Conservation (phyloP, 164 flowering plant species). For the Dillenia turbinata region DNA sequence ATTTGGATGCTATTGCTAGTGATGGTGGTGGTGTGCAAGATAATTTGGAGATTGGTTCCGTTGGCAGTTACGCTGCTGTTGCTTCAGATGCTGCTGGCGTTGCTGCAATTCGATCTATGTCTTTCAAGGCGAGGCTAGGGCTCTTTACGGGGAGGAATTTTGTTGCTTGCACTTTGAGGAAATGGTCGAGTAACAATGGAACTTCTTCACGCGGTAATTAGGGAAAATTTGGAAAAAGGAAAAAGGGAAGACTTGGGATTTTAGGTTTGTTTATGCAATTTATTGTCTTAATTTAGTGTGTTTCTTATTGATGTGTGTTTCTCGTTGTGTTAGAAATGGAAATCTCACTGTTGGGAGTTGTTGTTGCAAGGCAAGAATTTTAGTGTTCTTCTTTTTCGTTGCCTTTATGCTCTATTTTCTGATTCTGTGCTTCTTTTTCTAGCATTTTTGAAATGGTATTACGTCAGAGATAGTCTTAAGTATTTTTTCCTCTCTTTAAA, state of each 20-base stretch:
- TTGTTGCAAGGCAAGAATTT: not conserved
- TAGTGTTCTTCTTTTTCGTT: not conserved
- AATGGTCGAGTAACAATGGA: conserved; percentile 39
- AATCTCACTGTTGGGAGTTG: conserved; percentile 11
- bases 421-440: conserved; percentile 6
- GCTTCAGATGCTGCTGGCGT: conserved; percentile 18
- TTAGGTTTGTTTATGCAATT: conserved; percentile 11
- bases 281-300: conserved; percentile 12
- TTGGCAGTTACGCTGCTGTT: conserved; percentile 15
- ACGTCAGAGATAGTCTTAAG: no score
- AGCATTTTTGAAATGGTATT: no score
- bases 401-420: not conserved
- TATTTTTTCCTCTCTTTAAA: not conserved
- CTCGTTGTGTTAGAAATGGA: conserved; percentile 13
- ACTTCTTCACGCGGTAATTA: conserved; percentile 14
- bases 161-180: conserved; percentile 57
- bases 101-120: conserved; percentile 24
- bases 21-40: conserved; percentile 48
- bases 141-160: conserved; percentile 49
- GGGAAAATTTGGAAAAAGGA: conserved; percentile 1
- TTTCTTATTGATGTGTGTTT: conserved; percentile 12
- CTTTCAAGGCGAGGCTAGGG: conserved; percentile 52
- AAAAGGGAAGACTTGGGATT: not conserved
- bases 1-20: conserved; percentile 42
- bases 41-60: conserved; percentile 30